phyloP scores from a whole-genome alignment of 495 filamentous ascomycete species.

The Neurospora sp. region DNA sequence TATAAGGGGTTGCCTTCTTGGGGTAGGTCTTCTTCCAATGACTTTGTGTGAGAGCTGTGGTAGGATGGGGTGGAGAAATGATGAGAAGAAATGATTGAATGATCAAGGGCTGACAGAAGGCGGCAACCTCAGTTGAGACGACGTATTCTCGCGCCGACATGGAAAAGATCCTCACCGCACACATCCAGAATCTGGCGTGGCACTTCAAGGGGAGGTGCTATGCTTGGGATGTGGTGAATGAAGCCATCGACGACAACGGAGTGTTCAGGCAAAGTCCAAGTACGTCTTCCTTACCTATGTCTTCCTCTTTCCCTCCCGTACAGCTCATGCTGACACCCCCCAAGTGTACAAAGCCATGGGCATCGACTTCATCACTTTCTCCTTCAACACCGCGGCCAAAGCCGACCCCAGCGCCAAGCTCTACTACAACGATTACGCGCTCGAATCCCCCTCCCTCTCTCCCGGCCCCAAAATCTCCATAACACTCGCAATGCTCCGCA shows the following conservation, averaged over 20 bases:
- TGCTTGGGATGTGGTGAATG: conserved; percentile 44
- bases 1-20: conserved; percentile 45
- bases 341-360: conserved; percentile 32
- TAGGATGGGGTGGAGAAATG: not conserved
- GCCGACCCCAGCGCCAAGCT: conserved; percentile 19
- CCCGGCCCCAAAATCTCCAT: conserved; percentile 29
- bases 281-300: not conserved
- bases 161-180: not conserved
- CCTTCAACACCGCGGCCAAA: conserved; percentile 32
- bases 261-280: conserved; percentile 20
- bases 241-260: conserved; percentile 37
- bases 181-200: conserved; percentile 39
- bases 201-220: conserved; percentile 39
- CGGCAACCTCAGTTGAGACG: not conserved
- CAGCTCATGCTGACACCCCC: too few relatives aligned
- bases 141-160: not conserved
- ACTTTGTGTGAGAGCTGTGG: too few relatives aligned
- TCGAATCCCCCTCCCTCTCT: conserved; percentile 36
- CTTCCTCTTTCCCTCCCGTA: too few relatives aligned
- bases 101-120: not conserved
- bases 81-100: not conserved
- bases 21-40: conserved; percentile 15
- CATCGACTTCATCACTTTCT: conserved; percentile 30
- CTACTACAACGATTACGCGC: conserved; percentile 60
- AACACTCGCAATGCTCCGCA: conserved; percentile 33